Evolutionary conservation across 1,284 basidiomycete genomes (phyloP), one percentile per base, ranked within the genome.

Genomic region (Pyrrhoderma noxium): DNA sequence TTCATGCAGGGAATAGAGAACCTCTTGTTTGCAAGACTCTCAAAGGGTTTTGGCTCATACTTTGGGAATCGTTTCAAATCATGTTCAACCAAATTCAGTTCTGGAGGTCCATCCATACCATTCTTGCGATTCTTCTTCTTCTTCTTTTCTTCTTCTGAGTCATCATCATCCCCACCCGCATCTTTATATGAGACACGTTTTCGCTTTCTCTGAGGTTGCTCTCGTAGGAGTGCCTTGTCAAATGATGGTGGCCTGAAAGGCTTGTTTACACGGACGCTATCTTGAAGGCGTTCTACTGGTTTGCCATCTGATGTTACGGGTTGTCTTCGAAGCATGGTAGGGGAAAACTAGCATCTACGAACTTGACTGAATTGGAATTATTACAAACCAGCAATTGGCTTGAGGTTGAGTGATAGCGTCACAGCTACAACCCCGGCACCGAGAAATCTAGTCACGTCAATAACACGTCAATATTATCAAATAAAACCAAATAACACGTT

Each of bases 1-100:
- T 71, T 80, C 80, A 99, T 97, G 8, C 81, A 77, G 1, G 95
- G 96, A 58, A 99, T 83, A 3, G 85, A 80, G 69, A 98, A 99
- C 57, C 79, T 77, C 44, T 77, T 80, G 58, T 60, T 63, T 42
- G 72, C 66, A 2, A 85, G 67, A 54, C 80, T 66, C 18, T 77
- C 76, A 64, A 89, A 85, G 0, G 90, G 85, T 64, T 91, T 94
- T 11, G 85, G 82, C 58, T 81, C 83, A 70, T 82, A 95, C 35
- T 91, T 83, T 1, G 92, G 91, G 61, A 83, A 96, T 45, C 83
- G 79, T 64, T 80, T 78, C 61, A 85, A 79, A 63, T 75, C 70
- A 64, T 69, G 57, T n/a, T 48, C 64, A 41, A 63, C 62, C 19
- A 64, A 59, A 22, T 64, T 63, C 21, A 57, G 54, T 45, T 67